A percentile compares a stretch with the other conserved stretches of the same genome.
phyloP scores from a whole-genome alignment of 2,329 filamentous ascomycete genomes.

The Alternaria sp. region DNA sequence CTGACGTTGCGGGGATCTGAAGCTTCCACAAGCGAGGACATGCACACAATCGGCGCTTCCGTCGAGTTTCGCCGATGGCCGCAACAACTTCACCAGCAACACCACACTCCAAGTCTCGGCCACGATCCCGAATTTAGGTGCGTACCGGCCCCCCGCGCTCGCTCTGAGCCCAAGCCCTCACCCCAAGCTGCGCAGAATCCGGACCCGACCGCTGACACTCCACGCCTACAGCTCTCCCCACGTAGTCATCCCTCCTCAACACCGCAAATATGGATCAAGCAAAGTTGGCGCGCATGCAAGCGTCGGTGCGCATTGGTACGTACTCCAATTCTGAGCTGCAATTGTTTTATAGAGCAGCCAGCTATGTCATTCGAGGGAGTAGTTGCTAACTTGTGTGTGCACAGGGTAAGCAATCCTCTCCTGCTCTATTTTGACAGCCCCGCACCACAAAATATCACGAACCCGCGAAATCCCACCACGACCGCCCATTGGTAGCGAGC shows the following conservation, averaged over 20 bases:
- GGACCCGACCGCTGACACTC: conserved; percentile 24
- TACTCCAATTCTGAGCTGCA: conserved; percentile 14
- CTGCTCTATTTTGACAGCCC: conserved; percentile 24
- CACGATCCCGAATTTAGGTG: conserved; percentile 37
- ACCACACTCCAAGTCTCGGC: conserved; percentile 31
- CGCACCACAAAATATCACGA: conserved; percentile 17
- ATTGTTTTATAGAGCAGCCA: not conserved
- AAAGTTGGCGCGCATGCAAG: conserved; percentile 55
- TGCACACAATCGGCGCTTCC: conserved; percentile 36
- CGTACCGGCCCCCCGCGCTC: conserved; percentile 22
- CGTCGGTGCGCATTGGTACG: conserved; percentile 54
- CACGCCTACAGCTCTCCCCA: conserved; percentile 25
- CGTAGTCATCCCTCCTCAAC: conserved; percentile 27
- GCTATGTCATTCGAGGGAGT: conserved; percentile 17
- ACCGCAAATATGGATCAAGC: conserved; percentile 55
- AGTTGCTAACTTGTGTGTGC: conserved; percentile 28
- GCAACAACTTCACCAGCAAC: conserved; percentile 34
- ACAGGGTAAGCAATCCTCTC: conserved; percentile 43
- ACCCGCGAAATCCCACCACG: conserved; percentile 7
- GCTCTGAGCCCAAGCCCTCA: conserved; percentile 8
- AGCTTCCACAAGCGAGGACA: conserved; percentile 29
- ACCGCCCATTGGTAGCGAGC: not conserved
- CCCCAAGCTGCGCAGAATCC: conserved; percentile 13
- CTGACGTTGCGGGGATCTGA: conserved; percentile 21
- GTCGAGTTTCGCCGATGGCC: conserved; percentile 29